A percentile compares a stretch with the other conserved stretches of the same genome.
Evolutionary conservation across 2,329 filamentous ascomycete species (phyloP).

Genomic region (Trichoderma asperellum): DNA sequence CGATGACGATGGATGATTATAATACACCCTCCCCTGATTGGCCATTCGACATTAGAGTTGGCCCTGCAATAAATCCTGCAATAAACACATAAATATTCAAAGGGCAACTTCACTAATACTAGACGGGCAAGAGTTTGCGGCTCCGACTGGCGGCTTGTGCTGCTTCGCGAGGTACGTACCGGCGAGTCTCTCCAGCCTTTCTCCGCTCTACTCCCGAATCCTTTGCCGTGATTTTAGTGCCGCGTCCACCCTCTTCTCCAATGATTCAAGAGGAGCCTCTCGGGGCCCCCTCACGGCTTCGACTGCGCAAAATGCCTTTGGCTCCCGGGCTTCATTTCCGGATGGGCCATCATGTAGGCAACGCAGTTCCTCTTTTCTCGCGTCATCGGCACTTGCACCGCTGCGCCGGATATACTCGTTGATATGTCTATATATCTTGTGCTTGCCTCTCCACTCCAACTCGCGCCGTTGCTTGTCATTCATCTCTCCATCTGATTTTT

Average conservation of each 20-base stretch:
- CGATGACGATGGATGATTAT: not conserved
- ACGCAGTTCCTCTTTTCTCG: not conserved
- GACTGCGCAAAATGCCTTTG: not conserved
- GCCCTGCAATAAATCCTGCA: not conserved
- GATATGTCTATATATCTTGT: not conserved
- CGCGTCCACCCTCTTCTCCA: not conserved
- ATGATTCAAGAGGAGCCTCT: constrained; percentile 9
- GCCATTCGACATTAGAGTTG: not conserved
- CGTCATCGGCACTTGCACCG: constrained; percentile 6
- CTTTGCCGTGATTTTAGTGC: constrained; percentile 29
- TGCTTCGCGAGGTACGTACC: not conserved
- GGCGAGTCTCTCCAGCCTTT: not conserved
- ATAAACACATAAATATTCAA: not conserved
- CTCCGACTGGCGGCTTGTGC: not conserved
- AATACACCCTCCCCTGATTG: not conserved
- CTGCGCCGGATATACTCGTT: not conserved
- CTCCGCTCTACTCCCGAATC: constrained; percentile 23
- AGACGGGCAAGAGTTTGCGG: constrained; percentile 8
- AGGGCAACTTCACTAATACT: not conserved
- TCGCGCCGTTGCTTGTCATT: not conserved
- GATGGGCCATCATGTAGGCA: not conserved
- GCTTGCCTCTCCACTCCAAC: not conserved
- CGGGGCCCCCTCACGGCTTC: constrained; percentile 10
- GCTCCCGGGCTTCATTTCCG: constrained; percentile 14
- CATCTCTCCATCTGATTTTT: not conserved